Base-by-base conservation (phyloP, 768 basidiomycete species). In the Tylopilus sp. region DNA sequence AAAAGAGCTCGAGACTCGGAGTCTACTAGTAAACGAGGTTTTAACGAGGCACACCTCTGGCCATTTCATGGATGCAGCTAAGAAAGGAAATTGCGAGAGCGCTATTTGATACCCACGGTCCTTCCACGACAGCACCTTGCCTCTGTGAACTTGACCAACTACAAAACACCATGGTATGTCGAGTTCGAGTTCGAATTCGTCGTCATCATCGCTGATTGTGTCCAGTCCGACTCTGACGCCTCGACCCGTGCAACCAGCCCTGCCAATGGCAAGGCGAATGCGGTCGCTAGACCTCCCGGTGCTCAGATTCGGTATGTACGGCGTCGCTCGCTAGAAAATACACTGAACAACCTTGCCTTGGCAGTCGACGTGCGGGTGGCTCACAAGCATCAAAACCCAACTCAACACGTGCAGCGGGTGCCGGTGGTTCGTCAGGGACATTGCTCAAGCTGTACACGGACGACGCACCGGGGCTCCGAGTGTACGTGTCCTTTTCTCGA, bases 361-460 rank as follows among this genome's bases (percentile, higher is more conserved):
- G 25, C 52, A 92, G 90, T 60, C 85, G 90, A 69, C 79, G 91
- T 60, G 88, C 90, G 58, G 79, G 80, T 53, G 81, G 79, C 39
- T 64, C 74, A 45, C 84, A 85, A 57, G 85, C 70, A 6, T 65
- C 85, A 43, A 83, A 79, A 69, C 92, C 94, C 22, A 94, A 93
- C 67, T 95, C 92, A 1, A 70, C 86, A 26, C 86, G 95, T 52
- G 86, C 93, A 36, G 93, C 95, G 23, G 94, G 95, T 38, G 93
- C 93, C 51, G 97, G 97, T 48, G 97, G 97, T 48, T 94, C 91
- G 33, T 91, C 88, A 51, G 95, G 92, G 75, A 99, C 97, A 51
- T 98, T 99, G 97, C 82, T 99, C 65, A 93, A 91, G 74, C 79
- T 99, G 4, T 98, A 98, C 82, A 98, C 97, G 35, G 95, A 98